Conservation (phyloP, 805 yeast species). For the Clavispora santaluciae region DNA sequence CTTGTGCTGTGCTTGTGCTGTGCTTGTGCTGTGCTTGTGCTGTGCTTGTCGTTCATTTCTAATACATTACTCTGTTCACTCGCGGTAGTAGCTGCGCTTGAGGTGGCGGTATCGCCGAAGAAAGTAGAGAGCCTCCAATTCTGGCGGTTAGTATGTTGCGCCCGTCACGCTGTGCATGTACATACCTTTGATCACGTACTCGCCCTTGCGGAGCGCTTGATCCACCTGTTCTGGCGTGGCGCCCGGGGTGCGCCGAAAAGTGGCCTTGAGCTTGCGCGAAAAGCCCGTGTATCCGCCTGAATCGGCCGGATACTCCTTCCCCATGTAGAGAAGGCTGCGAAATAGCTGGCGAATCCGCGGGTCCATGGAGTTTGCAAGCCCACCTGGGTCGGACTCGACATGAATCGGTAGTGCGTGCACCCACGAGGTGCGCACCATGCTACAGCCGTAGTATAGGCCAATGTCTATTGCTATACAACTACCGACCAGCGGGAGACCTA, state of each 20-base stretch:
- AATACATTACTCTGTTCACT: background rate
- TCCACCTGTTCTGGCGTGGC: slow-evolving; percentile 15
- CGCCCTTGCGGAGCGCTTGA: slow-evolving; percentile 25
- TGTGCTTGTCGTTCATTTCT: background rate
- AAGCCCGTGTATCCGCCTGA: slow-evolving; percentile 28
- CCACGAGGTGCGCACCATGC: background rate
- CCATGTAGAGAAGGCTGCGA: slow-evolving; percentile 29
- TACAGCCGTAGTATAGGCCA: background rate
- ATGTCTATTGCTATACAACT: background rate
- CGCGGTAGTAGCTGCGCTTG: slow-evolving; percentile 28
- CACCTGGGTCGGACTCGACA: background rate
- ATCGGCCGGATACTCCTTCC: slow-evolving; percentile 29
- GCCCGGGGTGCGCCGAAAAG: slow-evolving; percentile 15
- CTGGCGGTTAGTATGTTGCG: slow-evolving; percentile 11
- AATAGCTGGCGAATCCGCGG: slow-evolving; percentile 13
- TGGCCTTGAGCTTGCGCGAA: slow-evolving; percentile 14
- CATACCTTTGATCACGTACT: slow-evolving; percentile 23
- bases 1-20: too few species aligned
- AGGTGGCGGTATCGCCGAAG: slow-evolving; percentile 27
- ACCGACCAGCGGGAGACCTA: background rate
- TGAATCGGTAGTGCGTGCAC: too few species aligned
- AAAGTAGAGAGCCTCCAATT: slow-evolving; percentile 31
- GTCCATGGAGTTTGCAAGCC: slow-evolving; percentile 6
- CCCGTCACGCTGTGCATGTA: background rate
- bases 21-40: too few species aligned